Evolutionary conservation across 495 filamentous ascomycete species (phyloP), one percentile per base, ranked within the genome.

Genomic region (Aspergillus mulundensis): DNA sequence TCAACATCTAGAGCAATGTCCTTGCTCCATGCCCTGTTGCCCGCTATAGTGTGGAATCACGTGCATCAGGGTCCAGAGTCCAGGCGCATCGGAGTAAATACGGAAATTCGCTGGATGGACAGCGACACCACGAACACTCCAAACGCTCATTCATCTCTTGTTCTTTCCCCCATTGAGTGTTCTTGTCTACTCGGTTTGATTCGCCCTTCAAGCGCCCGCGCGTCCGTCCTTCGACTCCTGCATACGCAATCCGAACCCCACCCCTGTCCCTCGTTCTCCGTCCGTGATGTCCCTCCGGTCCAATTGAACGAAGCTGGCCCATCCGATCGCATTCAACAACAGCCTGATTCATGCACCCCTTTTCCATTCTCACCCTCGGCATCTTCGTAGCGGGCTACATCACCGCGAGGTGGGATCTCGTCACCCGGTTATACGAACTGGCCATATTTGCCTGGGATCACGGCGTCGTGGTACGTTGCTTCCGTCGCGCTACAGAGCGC

Each of bases 331-430:
- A 36, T 36, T 36, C 12, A 3, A 15, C 32, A 36, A 36, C 12
- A 36, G 32, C 62, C 62, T 74, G 64, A 80, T 90, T 84, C 79
- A 97, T 97, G 91, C 90, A 95, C 90, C 89, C 91, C 69, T 95
- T 97, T 76, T 95, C 91, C 62, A 77, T 90, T 70, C 81, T 96
- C 73, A 92, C 91, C 54, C 85, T 95, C 75, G 91, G 87, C 69
- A 96, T 99, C 80, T 99, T 99, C 77, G 85, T 97, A 79, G 93
- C 94, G 74, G 94, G 94, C 73, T 99, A 99, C 80, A 97, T 90
- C 70, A 97, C 95, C 73, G 94, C 94, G 65, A 87, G 95, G 78
- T 97, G 91, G 91, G 92, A 97, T 72, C 85, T 99, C 50, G 91
- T 97, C 60, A 96, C 91, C 53, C 87, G 91, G 60, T 81, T 96